A percentile compares a stretch with the other conserved stretches of the same genome.
Conservation (phyloP, 441 rosid species). For the Raphanus hybrid region DNA sequence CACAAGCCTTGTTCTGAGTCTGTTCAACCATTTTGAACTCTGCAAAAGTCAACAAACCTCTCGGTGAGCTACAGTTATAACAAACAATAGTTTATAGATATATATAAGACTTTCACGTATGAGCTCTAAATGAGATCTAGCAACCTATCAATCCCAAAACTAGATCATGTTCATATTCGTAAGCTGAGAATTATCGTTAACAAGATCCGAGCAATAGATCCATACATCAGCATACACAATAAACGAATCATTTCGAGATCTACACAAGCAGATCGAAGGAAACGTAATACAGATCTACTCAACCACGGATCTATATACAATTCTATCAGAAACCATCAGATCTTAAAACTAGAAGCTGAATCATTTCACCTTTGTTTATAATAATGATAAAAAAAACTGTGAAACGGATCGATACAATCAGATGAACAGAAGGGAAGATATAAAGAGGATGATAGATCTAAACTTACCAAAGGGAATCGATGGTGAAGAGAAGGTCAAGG, state of each 20-base stretch:
- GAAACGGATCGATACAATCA: background rate
- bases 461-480: slow-evolving; percentile 29
- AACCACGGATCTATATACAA: background rate
- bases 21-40: slow-evolving; percentile 52
- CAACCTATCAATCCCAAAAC: background rate
- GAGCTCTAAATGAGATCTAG: background rate
- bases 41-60: slow-evolving; percentile 3
- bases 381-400: background rate
- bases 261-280: background rate
- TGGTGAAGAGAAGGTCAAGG: slow-evolving; percentile 35
- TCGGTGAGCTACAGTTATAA: background rate
- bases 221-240: background rate
- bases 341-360: background rate
- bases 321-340: background rate
- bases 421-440: slow-evolving; percentile 6
- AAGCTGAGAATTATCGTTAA: background rate
- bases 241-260: slow-evolving; percentile 7
- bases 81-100: background rate
- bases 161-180: background rate
- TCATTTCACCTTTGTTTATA: slow-evolving; percentile 17
- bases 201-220: slow-evolving; percentile 12
- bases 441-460: slow-evolving; percentile 11
- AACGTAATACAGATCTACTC: background rate
- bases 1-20: slow-evolving; percentile 40
- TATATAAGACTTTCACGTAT: no score